A percentile compares a stretch with the other conserved stretches of the same genome.
phyloP scores from a whole-genome alignment of 2,329 filamentous ascomycete genomes.

The Plectosphaerella sp. region DNA sequence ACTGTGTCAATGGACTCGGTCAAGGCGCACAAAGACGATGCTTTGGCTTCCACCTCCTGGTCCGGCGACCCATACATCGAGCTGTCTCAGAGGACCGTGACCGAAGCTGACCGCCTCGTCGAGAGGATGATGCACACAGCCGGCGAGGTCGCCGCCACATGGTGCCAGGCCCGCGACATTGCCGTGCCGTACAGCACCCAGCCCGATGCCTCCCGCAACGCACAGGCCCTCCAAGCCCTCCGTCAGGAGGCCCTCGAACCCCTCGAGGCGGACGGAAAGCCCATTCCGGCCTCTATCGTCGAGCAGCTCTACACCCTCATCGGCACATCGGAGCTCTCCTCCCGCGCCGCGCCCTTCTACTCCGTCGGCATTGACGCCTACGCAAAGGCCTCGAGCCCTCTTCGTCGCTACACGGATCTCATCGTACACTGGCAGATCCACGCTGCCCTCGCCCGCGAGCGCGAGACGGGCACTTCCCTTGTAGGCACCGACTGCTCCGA shows the following conservation, averaged over 20 bases:
- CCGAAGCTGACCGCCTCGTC: slow-evolving; percentile 32
- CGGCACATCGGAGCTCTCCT: slow-evolving; percentile 48
- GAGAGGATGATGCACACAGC: slow-evolving; percentile 55
- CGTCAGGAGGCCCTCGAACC: slow-evolving; percentile 32
- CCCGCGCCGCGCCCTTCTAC: slow-evolving; percentile 50
- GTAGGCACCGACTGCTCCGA: slow-evolving; percentile 15
- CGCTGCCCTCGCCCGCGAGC: slow-evolving; percentile 46
- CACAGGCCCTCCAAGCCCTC: slow-evolving; percentile 29
- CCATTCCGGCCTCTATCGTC: slow-evolving; percentile 22
- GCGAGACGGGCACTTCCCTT: slow-evolving; percentile 21
- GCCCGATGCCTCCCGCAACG: slow-evolving; percentile 32
- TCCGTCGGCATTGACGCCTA: slow-evolving; percentile 57
- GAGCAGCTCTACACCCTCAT: slow-evolving; percentile 29
- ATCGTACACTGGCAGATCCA: slow-evolving; percentile 65
- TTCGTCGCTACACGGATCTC: slow-evolving; percentile 61
- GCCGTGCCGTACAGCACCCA: slow-evolving; percentile 56
- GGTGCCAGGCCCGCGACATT: slow-evolving; percentile 54
- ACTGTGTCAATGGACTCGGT: slow-evolving; percentile 36
- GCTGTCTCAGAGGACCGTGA: slow-evolving; percentile 20
- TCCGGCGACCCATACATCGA: slow-evolving; percentile 47
- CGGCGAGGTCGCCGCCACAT: slow-evolving; percentile 56
- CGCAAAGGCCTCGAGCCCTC: slow-evolving; percentile 59
- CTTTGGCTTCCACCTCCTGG: slow-evolving; percentile 24
- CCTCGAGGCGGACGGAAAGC: slow-evolving; percentile 21
- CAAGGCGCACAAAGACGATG: neutral